A percentile compares a stretch with the other conserved stretches of the same genome.
Conservation (phyloP, 1,139 yeast species). For the Saccharomyces pastorianus region DNA sequence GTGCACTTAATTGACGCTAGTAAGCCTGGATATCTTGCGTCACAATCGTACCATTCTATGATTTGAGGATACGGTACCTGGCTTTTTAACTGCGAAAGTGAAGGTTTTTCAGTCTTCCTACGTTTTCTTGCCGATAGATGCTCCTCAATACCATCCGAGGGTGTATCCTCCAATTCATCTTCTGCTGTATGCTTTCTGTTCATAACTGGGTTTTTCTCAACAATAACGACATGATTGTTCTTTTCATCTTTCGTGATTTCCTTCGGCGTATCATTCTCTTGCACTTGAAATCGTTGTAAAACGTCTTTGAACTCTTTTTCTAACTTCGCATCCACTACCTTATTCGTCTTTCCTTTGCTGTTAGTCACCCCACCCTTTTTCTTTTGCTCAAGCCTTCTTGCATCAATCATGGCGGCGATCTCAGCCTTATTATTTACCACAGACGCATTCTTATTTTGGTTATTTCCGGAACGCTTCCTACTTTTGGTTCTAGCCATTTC, state of each 20-base stretch:
- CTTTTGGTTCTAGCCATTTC: background rate
- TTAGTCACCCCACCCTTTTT: background rate
- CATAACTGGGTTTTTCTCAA: background rate
- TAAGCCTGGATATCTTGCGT: constrained; percentile 70
- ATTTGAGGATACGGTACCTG: constrained; percentile 54
- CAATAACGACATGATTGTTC: background rate
- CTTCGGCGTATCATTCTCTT: background rate
- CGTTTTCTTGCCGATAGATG: constrained; percentile 37
- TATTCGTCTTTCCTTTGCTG: background rate
- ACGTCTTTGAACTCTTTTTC: constrained; percentile 6
- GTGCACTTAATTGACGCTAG: constrained; percentile 56
- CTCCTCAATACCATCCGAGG: background rate
- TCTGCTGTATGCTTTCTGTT: constrained; percentile 1
- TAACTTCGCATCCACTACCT: background rate
- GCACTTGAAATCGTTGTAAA: constrained; percentile 5
- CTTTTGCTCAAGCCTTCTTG: background rate
- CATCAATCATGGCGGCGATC: background rate
- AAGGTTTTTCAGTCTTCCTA: constrained; percentile 47
- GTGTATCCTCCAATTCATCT: background rate
- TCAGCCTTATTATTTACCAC: background rate
- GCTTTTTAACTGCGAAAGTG: constrained; percentile 63
- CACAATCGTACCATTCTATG: constrained; percentile 82
- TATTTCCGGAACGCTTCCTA: background rate
- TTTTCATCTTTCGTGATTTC: constrained; percentile 1
- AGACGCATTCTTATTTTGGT: background rate